Evolutionary conservation across 228 moss, liverwort and hornwort genomes (phyloP).

Genomic region (Sphagnum magellanicum): DNA sequence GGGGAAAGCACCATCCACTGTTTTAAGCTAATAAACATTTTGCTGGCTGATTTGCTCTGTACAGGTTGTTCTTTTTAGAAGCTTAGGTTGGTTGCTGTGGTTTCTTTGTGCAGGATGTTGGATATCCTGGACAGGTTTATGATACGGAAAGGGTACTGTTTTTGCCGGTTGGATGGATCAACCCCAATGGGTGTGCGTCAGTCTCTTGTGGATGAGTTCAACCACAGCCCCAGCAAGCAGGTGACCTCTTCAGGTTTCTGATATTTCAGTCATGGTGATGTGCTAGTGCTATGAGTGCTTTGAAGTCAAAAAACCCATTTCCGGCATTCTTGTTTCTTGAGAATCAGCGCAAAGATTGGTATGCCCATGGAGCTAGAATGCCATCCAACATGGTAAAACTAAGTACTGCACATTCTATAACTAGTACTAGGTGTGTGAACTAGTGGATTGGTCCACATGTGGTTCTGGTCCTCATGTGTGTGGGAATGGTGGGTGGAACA

Average conservation of each 20-base stretch:
- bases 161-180: slow-evolving; percentile 81
- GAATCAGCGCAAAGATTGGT: too few species aligned
- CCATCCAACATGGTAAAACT: too few species aligned
- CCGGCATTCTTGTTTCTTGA: neutral
- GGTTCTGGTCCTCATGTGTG: neutral
- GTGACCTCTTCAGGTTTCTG: slow-evolving; percentile 13
- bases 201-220: slow-evolving; percentile 83
- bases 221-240: slow-evolving; percentile 85
- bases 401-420: too few species aligned
- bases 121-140: slow-evolving; percentile 84
- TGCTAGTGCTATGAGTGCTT: neutral
- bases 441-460: too few species aligned
- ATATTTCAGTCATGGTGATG: neutral
- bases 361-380: too few species aligned
- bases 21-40: neutral
- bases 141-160: slow-evolving; percentile 73
- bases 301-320: neutral
- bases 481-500: neutral
- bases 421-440: too few species aligned
- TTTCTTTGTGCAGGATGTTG: slow-evolving; percentile 60
- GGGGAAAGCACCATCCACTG: neutral
- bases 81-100: neutral
- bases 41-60: neutral
- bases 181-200: slow-evolving; percentile 73
- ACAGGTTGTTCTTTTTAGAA: neutral